Conservation (phyloP, 2,329 filamentous ascomycete species). For the Sporothrix humicola region DNA sequence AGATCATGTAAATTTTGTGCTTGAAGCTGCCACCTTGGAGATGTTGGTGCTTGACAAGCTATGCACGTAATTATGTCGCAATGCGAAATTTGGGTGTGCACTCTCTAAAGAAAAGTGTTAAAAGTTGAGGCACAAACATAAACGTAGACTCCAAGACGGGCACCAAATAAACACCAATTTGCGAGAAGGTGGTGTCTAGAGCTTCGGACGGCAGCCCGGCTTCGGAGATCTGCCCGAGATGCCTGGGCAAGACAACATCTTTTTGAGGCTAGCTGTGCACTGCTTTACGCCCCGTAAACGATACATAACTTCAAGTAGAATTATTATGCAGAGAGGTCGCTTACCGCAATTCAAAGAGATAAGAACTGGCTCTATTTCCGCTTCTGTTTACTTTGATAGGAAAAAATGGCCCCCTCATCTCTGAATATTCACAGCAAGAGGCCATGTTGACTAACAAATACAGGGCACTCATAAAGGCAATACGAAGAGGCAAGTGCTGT, state of each 20-base stretch:
- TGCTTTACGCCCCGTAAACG: too few relatives aligned
- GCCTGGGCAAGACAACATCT: background rate
- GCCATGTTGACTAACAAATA: too few relatives aligned
- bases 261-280: background rate
- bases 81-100: background rate
- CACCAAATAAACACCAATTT: background rate
- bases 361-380: too few relatives aligned
- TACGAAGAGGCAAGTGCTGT: background rate
- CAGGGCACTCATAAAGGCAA: too few relatives aligned
- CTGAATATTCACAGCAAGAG: too few relatives aligned
- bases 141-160: background rate
- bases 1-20: background rate
- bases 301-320: background rate
- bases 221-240: constrained; percentile 4
- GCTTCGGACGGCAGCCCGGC: background rate
- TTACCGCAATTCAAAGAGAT: too few relatives aligned
- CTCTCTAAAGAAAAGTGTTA: background rate
- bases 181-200: background rate
- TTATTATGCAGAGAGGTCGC: background rate
- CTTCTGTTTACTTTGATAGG: too few relatives aligned
- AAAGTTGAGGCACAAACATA: background rate
- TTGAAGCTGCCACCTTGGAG: background rate
- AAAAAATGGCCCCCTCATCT: too few relatives aligned
- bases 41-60: background rate
- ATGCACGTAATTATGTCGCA: background rate